Evolutionary conservation across 164 flowering plant species (phyloP).

Genomic region (Umbellularia californica): DNA sequence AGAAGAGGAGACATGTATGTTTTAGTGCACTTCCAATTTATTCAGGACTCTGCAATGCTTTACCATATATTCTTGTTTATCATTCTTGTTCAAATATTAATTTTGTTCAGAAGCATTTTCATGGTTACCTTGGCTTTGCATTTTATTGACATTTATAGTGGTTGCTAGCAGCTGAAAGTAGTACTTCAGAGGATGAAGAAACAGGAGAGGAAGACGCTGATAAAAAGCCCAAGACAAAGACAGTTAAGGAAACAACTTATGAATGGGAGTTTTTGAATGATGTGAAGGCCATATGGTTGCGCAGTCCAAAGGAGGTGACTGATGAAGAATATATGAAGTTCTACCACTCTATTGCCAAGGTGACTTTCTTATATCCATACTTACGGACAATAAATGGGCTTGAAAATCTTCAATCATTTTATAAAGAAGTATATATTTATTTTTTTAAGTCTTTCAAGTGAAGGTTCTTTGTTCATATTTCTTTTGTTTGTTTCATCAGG

Average conservation of each 20-base stretch:
- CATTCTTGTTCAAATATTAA: background rate
- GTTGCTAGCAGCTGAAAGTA: constrained; percentile 53
- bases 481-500: constrained; percentile 39
- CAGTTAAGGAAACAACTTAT: constrained; percentile 68
- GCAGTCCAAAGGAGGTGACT: constrained; percentile 92
- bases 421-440: background rate
- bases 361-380: constrained; percentile 13
- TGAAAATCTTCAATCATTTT: background rate
- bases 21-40: background rate
- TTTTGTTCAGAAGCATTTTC: background rate
- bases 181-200: constrained; percentile 57
- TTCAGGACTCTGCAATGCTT: too few species aligned
- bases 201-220: constrained; percentile 76
- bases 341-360: constrained; percentile 91
- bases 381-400: background rate
- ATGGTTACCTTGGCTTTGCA: background rate
- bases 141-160: constrained; percentile 3
- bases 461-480: background rate
- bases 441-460: background rate
- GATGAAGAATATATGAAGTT: constrained; percentile 94
- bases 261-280: constrained; percentile 98
- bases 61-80: background rate
- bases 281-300: constrained; percentile 91
- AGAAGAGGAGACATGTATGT: constrained; percentile 64
- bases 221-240: constrained; percentile 84